Base-by-base conservation (phyloP, 2,329 filamentous ascomycete species). In the Ramularia endophylla region DNA sequence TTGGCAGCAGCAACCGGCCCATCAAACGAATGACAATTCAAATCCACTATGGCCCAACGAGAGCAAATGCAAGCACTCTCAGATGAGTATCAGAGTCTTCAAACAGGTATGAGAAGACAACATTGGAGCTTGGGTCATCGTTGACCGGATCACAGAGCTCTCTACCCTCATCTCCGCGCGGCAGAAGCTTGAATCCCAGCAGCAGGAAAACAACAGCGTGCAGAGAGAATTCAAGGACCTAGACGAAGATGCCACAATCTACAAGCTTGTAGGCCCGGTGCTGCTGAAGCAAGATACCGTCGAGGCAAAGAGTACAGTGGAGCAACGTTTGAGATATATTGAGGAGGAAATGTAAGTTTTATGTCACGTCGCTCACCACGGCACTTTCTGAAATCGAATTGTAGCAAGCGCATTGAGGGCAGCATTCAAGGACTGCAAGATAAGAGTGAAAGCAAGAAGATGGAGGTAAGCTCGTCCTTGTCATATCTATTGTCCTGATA, bases 221-320 rank as follows among this genome's bases (percentile, higher is more conserved):
- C 81, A 94, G 64, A 84, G 86, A 68, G 90, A 97, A 65, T 97
- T 97, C 64, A 74, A 79, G 29, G 74, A 76, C 40, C 73, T 97
- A 44, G 78, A 81, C 55, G 83, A 89, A 27, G 84, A 83, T 54
- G 85, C 94, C 58, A 87, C 81, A 50, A 94, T 98, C 65, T 98
- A 94, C 78, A 98, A 97, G 68, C 79, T 95, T 30, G 81, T 95
- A 34, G 92, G 92, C 0, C 92, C 92, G 0, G 86, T 97, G 5
- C 70, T 98, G 27, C 67, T 98, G 58, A 95, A 97, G 73, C 92
- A 98, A 66, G 92, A 97, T 43, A 89, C 86, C 65, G 70, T 79
- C 2, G 92, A 98, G 63, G 92, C 92, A 0, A 81, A 88, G 51
- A 84, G 86, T 72, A 89, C 88, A 0, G 92, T 98, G 13, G 87